Conservation (phyloP, 805 yeast species). For the Yamadazyma sp. region DNA sequence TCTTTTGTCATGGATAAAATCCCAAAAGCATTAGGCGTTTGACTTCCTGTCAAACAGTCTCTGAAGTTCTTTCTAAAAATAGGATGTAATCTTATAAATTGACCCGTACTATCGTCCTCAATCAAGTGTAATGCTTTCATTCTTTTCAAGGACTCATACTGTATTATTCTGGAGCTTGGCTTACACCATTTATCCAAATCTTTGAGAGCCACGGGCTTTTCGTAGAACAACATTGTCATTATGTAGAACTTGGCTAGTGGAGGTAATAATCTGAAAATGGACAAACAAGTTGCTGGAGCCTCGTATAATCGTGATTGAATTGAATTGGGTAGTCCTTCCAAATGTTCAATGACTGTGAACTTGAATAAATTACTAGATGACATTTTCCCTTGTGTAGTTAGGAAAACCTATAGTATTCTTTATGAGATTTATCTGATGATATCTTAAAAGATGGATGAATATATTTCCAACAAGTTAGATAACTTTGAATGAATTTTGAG, state of each 20-base stretch:
- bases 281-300: slow-evolving; percentile 87
- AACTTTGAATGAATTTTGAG: no score
- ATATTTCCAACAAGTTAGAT: no score
- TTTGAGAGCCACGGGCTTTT: slow-evolving; percentile 61
- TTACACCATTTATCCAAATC: slow-evolving; percentile 78
- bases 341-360: slow-evolving; percentile 74
- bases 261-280: slow-evolving; percentile 87
- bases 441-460: no score
- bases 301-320: slow-evolving; percentile 81
- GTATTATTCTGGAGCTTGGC: slow-evolving; percentile 52
- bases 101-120: slow-evolving; percentile 51
- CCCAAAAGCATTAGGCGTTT: slow-evolving; percentile 70
- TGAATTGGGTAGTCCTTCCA: slow-evolving; percentile 84
- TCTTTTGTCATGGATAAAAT: slow-evolving; percentile 56
- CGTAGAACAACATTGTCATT: slow-evolving; percentile 82
- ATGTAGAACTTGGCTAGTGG: slow-evolving; percentile 85
- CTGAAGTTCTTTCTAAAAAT: slow-evolving; percentile 73
- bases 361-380: slow-evolving; percentile 7
- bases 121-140: slow-evolving; percentile 74
- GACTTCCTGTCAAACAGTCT: slow-evolving; percentile 81
- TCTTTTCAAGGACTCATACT: slow-evolving; percentile 76
- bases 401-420: no score
- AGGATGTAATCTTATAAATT: slow-evolving; percentile 57
- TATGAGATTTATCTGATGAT: no score
- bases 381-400: not conserved